Conservation (phyloP, 2,329 filamentous ascomycete genomes). For the Ophiocordyceps polyrhachis-furcata region DNA sequence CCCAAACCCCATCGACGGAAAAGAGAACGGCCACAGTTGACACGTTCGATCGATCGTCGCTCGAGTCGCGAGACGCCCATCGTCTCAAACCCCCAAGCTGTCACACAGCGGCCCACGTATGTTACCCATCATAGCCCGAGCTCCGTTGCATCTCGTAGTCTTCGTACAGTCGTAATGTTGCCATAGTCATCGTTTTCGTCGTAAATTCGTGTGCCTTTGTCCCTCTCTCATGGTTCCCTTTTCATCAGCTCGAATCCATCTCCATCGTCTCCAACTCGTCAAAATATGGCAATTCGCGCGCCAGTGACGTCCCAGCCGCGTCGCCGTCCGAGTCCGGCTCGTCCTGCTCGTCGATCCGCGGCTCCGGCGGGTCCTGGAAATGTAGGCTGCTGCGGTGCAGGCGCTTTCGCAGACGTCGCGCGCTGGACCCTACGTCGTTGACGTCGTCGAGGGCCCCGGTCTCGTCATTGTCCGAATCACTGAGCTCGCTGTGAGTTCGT, state of each 20-base stretch:
- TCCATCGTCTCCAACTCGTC: conserved; percentile 29
- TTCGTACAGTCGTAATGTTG: not conserved
- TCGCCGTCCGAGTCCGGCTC: conserved; percentile 30
- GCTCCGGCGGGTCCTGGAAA: conserved; percentile 29
- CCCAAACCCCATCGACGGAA: not conserved
- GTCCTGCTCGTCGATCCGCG: conserved; percentile 33
- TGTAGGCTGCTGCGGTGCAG: conserved; percentile 27
- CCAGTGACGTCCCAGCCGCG: conserved; percentile 21
- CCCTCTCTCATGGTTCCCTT: not conserved
- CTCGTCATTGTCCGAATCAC: conserved; percentile 27
- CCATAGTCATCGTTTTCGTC: not conserved
- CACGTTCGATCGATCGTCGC: not conserved
- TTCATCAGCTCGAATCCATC: conserved; percentile 15
- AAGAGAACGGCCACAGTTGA: not conserved
- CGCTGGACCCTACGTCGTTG: conserved; percentile 25
- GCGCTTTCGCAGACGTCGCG: conserved; percentile 26
- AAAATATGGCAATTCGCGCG: conserved; percentile 30
- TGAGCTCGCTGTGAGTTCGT: conserved; percentile 33
- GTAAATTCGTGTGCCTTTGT: not conserved
- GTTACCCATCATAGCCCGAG: not conserved
- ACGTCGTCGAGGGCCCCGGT: conserved; percentile 17
- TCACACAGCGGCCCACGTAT: not conserved
- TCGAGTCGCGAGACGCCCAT: not conserved
- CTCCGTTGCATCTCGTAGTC: no score
- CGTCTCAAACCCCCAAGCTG: not conserved